Evolutionary conservation across 139 green algal genomes (phyloP).

Genomic region (Yamagishiella unicocca): DNA sequence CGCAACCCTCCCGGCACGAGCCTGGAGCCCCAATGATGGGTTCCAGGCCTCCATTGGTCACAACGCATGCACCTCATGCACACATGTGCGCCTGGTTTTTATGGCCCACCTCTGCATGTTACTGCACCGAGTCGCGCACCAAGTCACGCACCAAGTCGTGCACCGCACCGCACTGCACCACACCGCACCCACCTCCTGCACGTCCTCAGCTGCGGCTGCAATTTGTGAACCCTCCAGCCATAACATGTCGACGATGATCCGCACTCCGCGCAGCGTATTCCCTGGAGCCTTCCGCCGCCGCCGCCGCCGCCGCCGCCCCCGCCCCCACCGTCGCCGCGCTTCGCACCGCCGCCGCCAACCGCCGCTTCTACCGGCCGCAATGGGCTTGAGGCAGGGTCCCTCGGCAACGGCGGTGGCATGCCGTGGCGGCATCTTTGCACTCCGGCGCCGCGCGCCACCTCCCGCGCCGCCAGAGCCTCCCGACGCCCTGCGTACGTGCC

Average conservation of each 20-base stretch:
- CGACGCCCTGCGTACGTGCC: conserved; percentile 1
- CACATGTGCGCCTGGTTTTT: background rate
- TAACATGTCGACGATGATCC: background rate
- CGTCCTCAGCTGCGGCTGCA: background rate
- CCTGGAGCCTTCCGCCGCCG: background rate
- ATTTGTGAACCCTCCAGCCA: background rate
- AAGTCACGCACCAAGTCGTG: too few species aligned
- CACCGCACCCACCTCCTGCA: background rate
- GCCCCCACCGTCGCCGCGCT: background rate
- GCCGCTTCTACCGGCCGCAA: background rate
- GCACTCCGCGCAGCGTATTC: background rate
- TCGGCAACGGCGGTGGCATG: background rate
- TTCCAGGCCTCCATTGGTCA: background rate
- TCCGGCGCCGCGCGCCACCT: background rate
- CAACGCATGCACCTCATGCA: background rate
- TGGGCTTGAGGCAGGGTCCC: too few species aligned
- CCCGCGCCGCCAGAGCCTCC: background rate
- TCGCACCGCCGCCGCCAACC: background rate
- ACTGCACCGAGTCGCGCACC: background rate
- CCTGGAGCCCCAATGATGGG: background rate
- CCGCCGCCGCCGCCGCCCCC: background rate
- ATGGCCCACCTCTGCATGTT: background rate
- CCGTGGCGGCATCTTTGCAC: background rate
- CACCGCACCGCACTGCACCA: background rate
- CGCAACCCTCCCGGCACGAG: too few species aligned